These are phyloP conservation scores for Penicillium chermesinum DNA, from an alignment of 495 filamentous ascomycete species.

Conservation along the genomic window DNA sequence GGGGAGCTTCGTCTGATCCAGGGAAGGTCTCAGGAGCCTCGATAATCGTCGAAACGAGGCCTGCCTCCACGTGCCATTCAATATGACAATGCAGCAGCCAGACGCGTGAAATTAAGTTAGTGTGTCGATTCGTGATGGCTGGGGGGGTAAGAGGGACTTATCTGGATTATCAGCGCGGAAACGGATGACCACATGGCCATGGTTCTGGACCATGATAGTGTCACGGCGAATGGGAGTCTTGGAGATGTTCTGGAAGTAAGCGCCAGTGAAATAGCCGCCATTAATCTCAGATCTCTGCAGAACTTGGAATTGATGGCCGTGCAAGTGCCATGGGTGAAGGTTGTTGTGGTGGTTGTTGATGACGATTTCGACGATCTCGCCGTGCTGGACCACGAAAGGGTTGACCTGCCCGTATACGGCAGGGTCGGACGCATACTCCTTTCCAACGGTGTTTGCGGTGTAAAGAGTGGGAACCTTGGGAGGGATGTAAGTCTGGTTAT, in stretches of 20 bases:
- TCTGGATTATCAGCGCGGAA: conserved; percentile 69
- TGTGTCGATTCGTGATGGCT: background rate
- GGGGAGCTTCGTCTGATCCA: conserved; percentile 12
- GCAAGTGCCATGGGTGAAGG: conserved; percentile 62
- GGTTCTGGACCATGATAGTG: conserved; percentile 51
- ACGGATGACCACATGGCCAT: conserved; percentile 56
- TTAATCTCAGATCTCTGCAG: conserved; percentile 37
- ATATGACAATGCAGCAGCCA: conserved; percentile 82
- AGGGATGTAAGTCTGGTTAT: conserved; percentile 43
- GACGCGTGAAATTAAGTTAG: conserved; percentile 32
- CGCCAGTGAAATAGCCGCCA: conserved; percentile 39
- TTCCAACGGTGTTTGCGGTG: conserved; percentile 50
- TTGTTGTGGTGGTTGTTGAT: conserved; percentile 60
- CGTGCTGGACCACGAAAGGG: conserved; percentile 43
- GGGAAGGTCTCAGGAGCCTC: conserved; percentile 43
- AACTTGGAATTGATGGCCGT: conserved; percentile 54
- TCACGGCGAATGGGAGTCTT: conserved; percentile 42
- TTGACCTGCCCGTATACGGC: conserved; percentile 32
- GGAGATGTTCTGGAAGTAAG: conserved; percentile 14
- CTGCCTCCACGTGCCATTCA: conserved; percentile 74
- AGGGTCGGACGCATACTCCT: conserved; percentile 50
- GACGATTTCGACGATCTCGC: conserved; percentile 56
- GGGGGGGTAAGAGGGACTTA: background rate
- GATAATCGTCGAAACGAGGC: conserved; percentile 65
- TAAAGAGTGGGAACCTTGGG: conserved; percentile 76